A percentile compares a stretch with the other conserved stretches of the same genome.
phyloP scores from a whole-genome alignment of 225 moss, liverwort and hornwort species.

The Takakia lepidozioides region DNA sequence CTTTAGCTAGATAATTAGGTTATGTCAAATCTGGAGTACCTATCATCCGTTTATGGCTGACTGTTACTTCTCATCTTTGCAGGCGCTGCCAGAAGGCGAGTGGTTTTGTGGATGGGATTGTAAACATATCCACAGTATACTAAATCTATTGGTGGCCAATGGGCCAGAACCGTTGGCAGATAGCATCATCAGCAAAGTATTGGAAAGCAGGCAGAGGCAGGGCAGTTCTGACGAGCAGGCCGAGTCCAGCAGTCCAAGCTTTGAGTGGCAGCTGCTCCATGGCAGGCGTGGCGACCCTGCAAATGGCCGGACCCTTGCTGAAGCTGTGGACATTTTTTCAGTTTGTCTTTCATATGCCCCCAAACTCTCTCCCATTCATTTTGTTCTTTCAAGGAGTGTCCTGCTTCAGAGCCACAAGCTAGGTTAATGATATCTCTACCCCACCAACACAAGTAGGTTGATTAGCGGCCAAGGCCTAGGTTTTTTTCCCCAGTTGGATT shows the following conservation, averaged over 20 bases:
- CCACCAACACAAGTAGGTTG: too few relatives aligned
- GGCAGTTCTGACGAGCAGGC: constrained; percentile 23
- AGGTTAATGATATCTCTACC: too few relatives aligned
- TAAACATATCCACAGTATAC: constrained; percentile 80
- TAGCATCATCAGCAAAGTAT: constrained; percentile 73
- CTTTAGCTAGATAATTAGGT: too few relatives aligned
- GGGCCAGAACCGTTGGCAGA: constrained; percentile 83
- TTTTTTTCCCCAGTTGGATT: too few relatives aligned
- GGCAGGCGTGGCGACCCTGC: constrained; percentile 76
- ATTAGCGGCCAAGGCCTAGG: too few relatives aligned
- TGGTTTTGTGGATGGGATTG: constrained; percentile 98
- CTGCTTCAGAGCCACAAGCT: too few relatives aligned
- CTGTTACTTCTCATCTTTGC: too few relatives aligned
- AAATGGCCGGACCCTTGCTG: constrained; percentile 82
- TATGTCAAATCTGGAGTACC: too few relatives aligned
- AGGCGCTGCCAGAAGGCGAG: constrained; percentile 95
- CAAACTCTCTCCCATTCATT: too few relatives aligned
- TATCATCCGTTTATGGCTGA: too few relatives aligned
- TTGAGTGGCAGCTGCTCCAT: constrained; percentile 93
- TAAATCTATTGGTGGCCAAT: constrained; percentile 75
- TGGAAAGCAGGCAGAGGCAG: constrained; percentile 38
- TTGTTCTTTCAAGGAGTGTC: too few relatives aligned
- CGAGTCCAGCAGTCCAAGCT: constrained; percentile 24
- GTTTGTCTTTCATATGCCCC: constrained; percentile 48
- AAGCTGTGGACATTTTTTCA: constrained; percentile 88